Evolutionary conservation across 768 basidiomycete species (phyloP), one percentile per base, ranked within the genome.

Genomic region (Hypholoma fasciculare): DNA sequence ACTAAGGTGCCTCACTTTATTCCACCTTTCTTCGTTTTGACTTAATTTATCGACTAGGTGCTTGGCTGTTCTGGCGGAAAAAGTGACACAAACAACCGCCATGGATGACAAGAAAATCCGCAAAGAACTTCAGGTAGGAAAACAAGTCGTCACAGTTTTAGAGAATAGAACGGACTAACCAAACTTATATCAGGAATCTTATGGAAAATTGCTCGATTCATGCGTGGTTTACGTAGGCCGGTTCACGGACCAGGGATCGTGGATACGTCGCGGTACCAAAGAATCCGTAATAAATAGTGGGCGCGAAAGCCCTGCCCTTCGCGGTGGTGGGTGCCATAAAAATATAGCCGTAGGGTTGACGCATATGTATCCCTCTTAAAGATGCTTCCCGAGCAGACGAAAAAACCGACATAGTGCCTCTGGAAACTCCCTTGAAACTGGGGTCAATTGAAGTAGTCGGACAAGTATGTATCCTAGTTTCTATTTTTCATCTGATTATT

Each of bases 101-200:
- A 82, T 96, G 72, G 96, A 98, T 58, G 97, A 99, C 71, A 82
- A 86, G 20, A 82, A 92, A 39, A 74, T 96, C 54, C 85, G 92
- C 23, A 92, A 94, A 68, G 97, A 99, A 56, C 76, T 98, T 9
- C 94, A 96, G 79, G 90, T 87, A 61, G 16, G 60, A 17, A 7
- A 49, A n/a, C 6, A 14, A 39, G 27, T 34, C 8, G n/a, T n/a
- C n/a, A 7, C n/a, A 26, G 26, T 2, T 8, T 12, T 34, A 17
- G 7, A 43, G 17, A 30, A 26, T 63, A 42, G 56, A 52, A 34
- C 30, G 7, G 30, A 34, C 30, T 5, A 34, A 34, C 6, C 30
- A 34, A 17, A 8, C 14, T 27, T 16, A 11, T 52, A 39, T 12
- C 54, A 92, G 85, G 96, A 98, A 62, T 87, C 83, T 4, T 97